Base-by-base conservation (phyloP, 1,284 basidiomycete species). In the Pterulicium gracile region DNA sequence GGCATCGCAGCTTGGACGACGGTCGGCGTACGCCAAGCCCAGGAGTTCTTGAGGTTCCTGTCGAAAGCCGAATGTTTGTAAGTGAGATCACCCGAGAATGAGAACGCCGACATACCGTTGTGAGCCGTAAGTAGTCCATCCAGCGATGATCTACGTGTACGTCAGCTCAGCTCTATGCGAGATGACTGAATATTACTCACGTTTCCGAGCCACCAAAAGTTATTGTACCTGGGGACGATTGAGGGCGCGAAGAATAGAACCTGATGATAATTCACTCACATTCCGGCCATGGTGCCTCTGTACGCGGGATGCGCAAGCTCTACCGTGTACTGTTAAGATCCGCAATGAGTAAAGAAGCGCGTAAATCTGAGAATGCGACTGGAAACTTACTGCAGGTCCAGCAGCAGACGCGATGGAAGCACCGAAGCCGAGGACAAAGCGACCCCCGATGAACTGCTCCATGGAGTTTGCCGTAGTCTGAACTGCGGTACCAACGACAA, bases 41-140 rank as follows among this genome's bases (percentile, higher is more conserved):
- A 87, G 12, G 74, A 72, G 54, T 55, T 74, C 24, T 62, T 55
- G 42, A 88, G 77, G 56, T 73, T 70, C 65, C n/a, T n/a, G n/a
- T n/a, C n/a, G n/a, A n/a, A n/a, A n/a, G n/a, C n/a, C n/a, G n/a
- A n/a, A n/a, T n/a, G n/a, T n/a, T n/a, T n/a, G n/a, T n/a, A n/a
- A n/a, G n/a, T n/a, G n/a, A n/a, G n/a, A n/a, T n/a, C n/a, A n/a
- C n/a, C n/a, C n/a, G n/a, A n/a, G n/a, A n/a, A n/a, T n/a, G n/a
- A n/a, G n/a, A n/a, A n/a, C n/a, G n/a, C n/a, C n/a, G n/a, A n/a
- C n/a, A n/a, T n/a, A n/a, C n/a, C n/a, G n/a, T n/a, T n/a, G 78
- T 4, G 83, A 81, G 20, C 84, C 84, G 58, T 75, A 88, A 1
- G 81, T 80, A 0, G 79, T 67, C 84, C 84, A 88, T 0, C 84